Percentiles rank a stretch among this genome's conserved stretches.
Conservation (phyloP, 192 early-diverging fungal genomes). For the Podila verticillata region DNA sequence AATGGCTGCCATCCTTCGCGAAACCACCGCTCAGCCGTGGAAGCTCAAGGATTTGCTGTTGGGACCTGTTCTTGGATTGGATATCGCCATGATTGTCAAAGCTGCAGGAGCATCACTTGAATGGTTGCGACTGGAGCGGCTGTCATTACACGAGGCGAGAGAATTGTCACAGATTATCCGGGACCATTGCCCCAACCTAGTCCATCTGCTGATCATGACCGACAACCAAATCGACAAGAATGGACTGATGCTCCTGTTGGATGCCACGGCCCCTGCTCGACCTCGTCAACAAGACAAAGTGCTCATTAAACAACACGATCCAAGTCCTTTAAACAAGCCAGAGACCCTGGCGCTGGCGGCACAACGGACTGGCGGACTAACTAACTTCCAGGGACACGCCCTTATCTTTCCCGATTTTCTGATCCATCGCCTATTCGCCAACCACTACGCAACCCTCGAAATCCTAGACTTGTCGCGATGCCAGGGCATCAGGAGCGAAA, state of each 20-base stretch:
- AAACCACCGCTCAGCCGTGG: neutral
- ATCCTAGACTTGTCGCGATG: constrained; percentile 2
- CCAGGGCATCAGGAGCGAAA: neutral
- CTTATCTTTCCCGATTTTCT: neutral
- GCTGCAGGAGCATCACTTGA: neutral
- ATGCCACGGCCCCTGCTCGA: neutral
- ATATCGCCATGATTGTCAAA: neutral
- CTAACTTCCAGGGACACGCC: constrained; percentile 1
- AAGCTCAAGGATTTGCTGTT: neutral
- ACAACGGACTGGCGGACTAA: neutral
- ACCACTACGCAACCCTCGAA: neutral
- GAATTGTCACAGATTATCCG: neutral
- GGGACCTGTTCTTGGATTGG: neutral
- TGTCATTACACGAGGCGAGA: neutral
- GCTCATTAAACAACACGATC: neutral
- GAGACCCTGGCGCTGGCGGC: no score
- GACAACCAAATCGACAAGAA: constrained; percentile 1
- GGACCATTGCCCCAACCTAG: neutral
- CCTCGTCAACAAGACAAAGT: neutral
- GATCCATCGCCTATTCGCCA: neutral
- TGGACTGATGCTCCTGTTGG: neutral
- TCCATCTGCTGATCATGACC: neutral
- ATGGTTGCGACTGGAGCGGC: neutral
- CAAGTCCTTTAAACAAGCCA: no score
- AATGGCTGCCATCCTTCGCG: neutral